Percentiles rank a stretch among this genome's conserved stretches.
Conservation (phyloP, 192 early-diverging fungal genomes). For the Backusella westeae region DNA sequence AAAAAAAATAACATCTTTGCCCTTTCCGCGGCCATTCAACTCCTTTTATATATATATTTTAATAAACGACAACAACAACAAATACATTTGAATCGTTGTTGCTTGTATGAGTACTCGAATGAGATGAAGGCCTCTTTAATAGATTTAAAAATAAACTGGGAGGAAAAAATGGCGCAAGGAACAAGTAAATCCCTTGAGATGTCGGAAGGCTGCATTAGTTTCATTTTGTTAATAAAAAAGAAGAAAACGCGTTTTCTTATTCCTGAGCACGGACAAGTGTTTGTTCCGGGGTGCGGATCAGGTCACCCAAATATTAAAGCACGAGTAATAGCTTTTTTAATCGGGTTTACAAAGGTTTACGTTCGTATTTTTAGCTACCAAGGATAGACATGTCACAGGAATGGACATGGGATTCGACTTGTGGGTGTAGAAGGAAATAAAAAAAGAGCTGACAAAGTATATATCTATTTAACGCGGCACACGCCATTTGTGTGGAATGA, state of each 20-base stretch:
- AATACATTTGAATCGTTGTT: background rate
- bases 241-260: conserved; percentile 29
- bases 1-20: background rate
- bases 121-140: background rate
- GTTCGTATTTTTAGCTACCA: conserved; percentile 62
- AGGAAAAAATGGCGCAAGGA: conserved; percentile 38
- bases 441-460: background rate
- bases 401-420: conserved; percentile 63
- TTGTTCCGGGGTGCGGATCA: conserved; percentile 63
- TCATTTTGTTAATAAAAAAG: conserved; percentile 43
- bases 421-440: conserved; percentile 29
- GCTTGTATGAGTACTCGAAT: background rate
- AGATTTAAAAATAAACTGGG: conserved; percentile 28
- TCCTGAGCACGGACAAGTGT: conserved; percentile 44
- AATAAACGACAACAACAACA: too few relatives aligned
- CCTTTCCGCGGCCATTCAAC: background rate
- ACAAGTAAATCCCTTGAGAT: conserved; percentile 47
- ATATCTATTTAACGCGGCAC: background rate
- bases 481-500: background rate
- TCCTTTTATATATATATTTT: background rate
- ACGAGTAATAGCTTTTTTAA: background rate
- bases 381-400: conserved; percentile 60
- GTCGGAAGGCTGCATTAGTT: conserved; percentile 39
- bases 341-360: background rate
- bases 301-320: conserved; percentile 23